Percentiles rank a stretch among this genome's conserved stretches.
Evolutionary conservation across 768 basidiomycete genomes (phyloP).

Genomic region (Phanerodontia chrysosporium): DNA sequence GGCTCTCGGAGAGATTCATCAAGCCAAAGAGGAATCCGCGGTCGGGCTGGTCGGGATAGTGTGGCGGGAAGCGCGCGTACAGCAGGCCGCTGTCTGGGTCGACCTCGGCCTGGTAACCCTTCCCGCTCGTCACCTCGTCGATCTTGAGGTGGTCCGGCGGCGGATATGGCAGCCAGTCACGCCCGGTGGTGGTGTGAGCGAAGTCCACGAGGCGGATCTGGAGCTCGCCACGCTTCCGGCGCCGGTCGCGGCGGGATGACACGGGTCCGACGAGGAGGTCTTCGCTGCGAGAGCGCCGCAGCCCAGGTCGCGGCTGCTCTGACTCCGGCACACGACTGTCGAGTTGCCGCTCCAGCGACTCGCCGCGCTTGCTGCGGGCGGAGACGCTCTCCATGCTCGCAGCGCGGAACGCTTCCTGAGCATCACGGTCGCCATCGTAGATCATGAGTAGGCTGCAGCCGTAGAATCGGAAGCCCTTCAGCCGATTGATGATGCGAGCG

Average conservation of each 20-base stretch:
- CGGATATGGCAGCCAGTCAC: slow-evolving; percentile 77
- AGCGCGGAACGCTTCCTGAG: slow-evolving; percentile 70
- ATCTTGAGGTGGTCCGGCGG: slow-evolving; percentile 37
- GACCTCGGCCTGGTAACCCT: slow-evolving; percentile 78
- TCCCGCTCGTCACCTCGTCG: slow-evolving; percentile 48
- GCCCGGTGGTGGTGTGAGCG: slow-evolving; percentile 95
- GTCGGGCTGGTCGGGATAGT: slow-evolving; percentile 85
- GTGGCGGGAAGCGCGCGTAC: slow-evolving; percentile 92
- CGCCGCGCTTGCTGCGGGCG: slow-evolving; percentile 65
- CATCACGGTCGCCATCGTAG: slow-evolving; percentile 92
- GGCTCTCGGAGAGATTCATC: slow-evolving; percentile 68
- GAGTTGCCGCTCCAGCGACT: slow-evolving; percentile 61
- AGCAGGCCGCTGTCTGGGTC: slow-evolving; percentile 81
- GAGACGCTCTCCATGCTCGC: slow-evolving; percentile 64
- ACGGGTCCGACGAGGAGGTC: slow-evolving; percentile 69
- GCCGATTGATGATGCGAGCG: slow-evolving; percentile 80
- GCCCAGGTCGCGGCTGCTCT: slow-evolving; percentile 38
- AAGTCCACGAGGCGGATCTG: slow-evolving; percentile 98
- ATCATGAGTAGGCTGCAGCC: slow-evolving; percentile 95
- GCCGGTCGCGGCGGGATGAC: slow-evolving; percentile 57
- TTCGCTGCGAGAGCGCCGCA: slow-evolving; percentile 78
- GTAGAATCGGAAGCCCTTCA: slow-evolving; percentile 97
- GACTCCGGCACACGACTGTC: slow-evolving; percentile 25
- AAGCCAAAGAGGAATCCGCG: slow-evolving; percentile 92
- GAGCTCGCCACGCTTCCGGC: slow-evolving; percentile 82